Conservation (phyloP, 495 filamentous ascomycete species). For the Poronia punctata region DNA sequence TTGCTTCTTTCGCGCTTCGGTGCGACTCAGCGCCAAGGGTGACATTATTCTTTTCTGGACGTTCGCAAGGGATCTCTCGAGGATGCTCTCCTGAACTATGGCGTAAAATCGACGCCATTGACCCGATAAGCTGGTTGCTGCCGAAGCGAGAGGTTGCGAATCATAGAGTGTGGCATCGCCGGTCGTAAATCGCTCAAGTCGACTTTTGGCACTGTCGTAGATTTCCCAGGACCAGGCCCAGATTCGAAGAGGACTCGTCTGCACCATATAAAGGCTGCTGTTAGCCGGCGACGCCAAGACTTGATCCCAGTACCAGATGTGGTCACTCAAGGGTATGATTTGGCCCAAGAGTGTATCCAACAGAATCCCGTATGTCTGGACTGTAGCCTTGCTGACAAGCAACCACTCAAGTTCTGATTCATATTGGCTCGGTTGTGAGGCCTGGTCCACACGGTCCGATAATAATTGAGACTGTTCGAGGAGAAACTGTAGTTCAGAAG, state of each 20-base stretch:
- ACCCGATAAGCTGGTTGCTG: slow-evolving; percentile 30
- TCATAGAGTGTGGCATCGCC: slow-evolving; percentile 8
- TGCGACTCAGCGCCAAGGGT: slow-evolving; percentile 61
- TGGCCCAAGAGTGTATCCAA: slow-evolving; percentile 68
- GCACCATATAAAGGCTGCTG: slow-evolving; percentile 69
- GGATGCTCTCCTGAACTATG: slow-evolving; percentile 64
- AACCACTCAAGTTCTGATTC: slow-evolving; percentile 82
- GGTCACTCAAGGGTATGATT: slow-evolving; percentile 71
- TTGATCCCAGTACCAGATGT: slow-evolving; percentile 91
- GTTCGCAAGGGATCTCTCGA: slow-evolving; percentile 53
- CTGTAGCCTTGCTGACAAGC: slow-evolving; percentile 74
- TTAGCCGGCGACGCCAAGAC: slow-evolving; percentile 64
- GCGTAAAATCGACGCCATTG: slow-evolving; percentile 74
- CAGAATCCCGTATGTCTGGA: slow-evolving; percentile 74
- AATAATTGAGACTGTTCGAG: slow-evolving; percentile 50
- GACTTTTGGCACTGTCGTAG: slow-evolving; percentile 48
- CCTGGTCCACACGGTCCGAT: slow-evolving; percentile 21
- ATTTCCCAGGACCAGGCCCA: slow-evolving; percentile 60
- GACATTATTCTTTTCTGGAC: slow-evolving; percentile 55
- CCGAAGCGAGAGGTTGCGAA: slow-evolving; percentile 5
- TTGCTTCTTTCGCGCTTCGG: slow-evolving; percentile 65
- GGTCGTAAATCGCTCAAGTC: slow-evolving; percentile 34
- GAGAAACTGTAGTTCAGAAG: slow-evolving; percentile 48
- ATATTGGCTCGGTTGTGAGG: slow-evolving; percentile 31
- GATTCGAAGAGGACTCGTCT: slow-evolving; percentile 68